Evolutionary conservation across 768 basidiomycete species (phyloP), one percentile per base, ranked within the genome.

Genomic region (Mrakia gelida): DNA sequence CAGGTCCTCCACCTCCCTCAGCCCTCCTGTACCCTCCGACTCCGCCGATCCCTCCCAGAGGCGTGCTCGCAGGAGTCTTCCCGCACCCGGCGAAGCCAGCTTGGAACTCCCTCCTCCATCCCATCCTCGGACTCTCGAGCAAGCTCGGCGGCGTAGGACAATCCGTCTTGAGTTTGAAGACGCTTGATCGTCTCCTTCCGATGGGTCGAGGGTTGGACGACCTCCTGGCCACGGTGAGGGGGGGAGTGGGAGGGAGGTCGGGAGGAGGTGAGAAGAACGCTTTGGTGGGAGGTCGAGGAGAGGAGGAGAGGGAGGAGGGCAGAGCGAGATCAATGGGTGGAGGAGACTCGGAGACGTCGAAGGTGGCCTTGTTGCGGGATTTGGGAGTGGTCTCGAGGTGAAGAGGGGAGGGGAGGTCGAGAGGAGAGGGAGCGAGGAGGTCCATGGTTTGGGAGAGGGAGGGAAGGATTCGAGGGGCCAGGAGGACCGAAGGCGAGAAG

Each of bases 91-190:
- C 59, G 26, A 26, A 23, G 2, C 59, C 59, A 30, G 59, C 59
- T 61, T 61, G 59, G 23, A 26, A 61, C 59, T 61, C 59, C 59
- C 59, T 61, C 59, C 59, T 61, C 59, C 59, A 61, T 11, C 59
- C 59, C 59, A 61, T 61, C 59, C 59, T 61, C 5, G 59, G 59
- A 26, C 26, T 26, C 26, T 61, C 59, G 26, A 61, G 28, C 4
- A 61, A 18, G 8, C 26, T 26, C 9, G 59, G 59, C 3, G 59
- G 59, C 1, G 59, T 61, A 26, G 59, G 59, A 11, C 59, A 61
- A 18, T 61, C 23, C 3, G 59, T 61, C 59, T 61, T 61, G 23
- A 61, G 26, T 61, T 61, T 61, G 28, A 61, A 61, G 23, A 61
- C 59, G 23, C 26, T 26, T 18, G 59, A 61, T 45, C 45, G 4